A percentile compares a stretch with the other conserved stretches of the same genome.
phyloP scores from a whole-genome alignment of 2,329 filamentous ascomycete species.

The Calcarisporium arbuscula region DNA sequence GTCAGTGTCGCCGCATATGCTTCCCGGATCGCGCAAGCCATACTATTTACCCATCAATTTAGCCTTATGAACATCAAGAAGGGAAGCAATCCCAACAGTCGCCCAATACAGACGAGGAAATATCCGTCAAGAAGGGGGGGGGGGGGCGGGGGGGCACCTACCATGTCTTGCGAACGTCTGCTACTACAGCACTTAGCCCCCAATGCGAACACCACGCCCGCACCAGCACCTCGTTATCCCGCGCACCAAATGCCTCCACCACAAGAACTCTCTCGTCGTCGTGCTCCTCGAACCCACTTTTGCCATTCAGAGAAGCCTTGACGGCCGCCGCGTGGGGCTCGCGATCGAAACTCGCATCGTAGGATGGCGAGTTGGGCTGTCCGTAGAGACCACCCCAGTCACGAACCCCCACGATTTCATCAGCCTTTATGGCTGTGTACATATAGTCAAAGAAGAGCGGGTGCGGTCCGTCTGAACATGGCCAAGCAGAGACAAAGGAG shows the following conservation, averaged over 20 bases:
- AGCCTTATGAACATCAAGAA: neutral
- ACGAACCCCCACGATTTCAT: constrained; percentile 58
- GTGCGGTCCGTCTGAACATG: constrained; percentile 58
- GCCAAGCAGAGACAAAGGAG: constrained; percentile 59
- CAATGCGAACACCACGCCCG: constrained; percentile 73
- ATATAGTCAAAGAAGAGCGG: constrained; percentile 68
- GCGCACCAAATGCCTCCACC: constrained; percentile 65
- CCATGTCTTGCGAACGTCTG: constrained; percentile 63
- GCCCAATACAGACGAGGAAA: constrained; percentile 5
- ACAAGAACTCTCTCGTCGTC: constrained; percentile 63
- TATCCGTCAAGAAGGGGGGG: constrained; percentile 1
- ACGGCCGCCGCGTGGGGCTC: too few relatives aligned
- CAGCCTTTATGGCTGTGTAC: constrained; percentile 52
- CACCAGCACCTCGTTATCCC: constrained; percentile 70
- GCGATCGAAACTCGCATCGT: too few relatives aligned
- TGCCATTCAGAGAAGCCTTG: constrained; percentile 12
- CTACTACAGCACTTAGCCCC: constrained; percentile 65
- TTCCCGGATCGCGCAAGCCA: constrained; percentile 68
- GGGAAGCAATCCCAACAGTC: neutral
- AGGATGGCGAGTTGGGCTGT: too few relatives aligned
- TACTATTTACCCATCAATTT: constrained; percentile 30
- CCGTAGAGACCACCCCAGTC: constrained; percentile 55
- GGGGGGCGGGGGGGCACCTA: constrained; percentile 27
- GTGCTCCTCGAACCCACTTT: constrained; percentile 29
- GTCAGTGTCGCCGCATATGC: constrained; percentile 68